These are phyloP conservation scores for Ophiosphaerella narmari DNA, from an alignment of 2,329 filamentous ascomycete species.

Conservation along the genomic window DNA sequence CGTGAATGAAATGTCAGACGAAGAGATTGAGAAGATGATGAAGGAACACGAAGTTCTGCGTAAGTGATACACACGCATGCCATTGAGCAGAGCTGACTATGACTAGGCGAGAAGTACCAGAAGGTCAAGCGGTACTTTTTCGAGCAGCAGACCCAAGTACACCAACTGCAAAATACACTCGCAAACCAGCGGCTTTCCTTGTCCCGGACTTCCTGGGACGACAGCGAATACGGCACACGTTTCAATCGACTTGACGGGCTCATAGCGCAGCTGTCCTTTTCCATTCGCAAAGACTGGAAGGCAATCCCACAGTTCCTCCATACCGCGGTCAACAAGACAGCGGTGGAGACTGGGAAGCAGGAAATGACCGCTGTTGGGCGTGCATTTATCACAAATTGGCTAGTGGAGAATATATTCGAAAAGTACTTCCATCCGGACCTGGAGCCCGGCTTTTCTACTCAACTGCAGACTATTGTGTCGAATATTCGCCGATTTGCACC, in stretches of 20 bases:
- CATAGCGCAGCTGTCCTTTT: slow-evolving; percentile 93
- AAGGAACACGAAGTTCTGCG: slow-evolving; percentile 58
- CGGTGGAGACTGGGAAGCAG: slow-evolving; percentile 84
- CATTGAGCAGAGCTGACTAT: slow-evolving; percentile 3
- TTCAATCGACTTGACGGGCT: slow-evolving; percentile 92
- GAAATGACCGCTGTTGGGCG: slow-evolving; percentile 97
- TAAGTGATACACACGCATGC: slow-evolving; percentile 32
- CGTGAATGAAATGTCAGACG: slow-evolving; percentile 52
- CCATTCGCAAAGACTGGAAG: slow-evolving; percentile 94
- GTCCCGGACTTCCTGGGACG: slow-evolving; percentile 91
- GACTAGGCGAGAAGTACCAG: slow-evolving; percentile 87
- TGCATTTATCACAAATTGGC: slow-evolving; percentile 85
- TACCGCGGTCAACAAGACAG: slow-evolving; percentile 80
- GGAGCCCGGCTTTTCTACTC: slow-evolving; percentile 73
- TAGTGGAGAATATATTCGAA: slow-evolving; percentile 89
- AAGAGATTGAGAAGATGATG: slow-evolving; percentile 52
- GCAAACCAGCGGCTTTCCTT: slow-evolving; percentile 94
- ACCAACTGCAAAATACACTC: slow-evolving; percentile 94
- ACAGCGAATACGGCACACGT: slow-evolving; percentile 87
- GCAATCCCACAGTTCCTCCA: slow-evolving; percentile 79
- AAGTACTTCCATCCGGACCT: slow-evolving; percentile 90
- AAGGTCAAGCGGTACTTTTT: slow-evolving; percentile 98
- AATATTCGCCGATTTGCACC: slow-evolving; percentile 82
- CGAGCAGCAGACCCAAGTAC: slow-evolving; percentile 86
- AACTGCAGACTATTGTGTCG: slow-evolving; percentile 83